Conservation (phyloP, 139 green algal genomes). For the Chlamydomonas schloesseri region DNA sequence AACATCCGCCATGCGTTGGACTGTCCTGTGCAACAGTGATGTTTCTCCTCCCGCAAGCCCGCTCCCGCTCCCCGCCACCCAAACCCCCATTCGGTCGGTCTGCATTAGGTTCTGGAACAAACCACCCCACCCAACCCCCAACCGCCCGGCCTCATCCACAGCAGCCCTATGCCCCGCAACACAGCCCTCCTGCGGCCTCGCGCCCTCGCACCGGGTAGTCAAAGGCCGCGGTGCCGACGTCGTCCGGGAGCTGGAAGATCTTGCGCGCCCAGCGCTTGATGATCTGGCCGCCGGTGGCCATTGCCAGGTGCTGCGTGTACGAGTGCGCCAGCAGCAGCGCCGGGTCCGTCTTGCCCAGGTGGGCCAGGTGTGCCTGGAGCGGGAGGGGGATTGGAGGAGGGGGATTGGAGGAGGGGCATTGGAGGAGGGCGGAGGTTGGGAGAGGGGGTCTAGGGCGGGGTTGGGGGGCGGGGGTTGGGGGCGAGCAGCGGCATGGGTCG, state of each 20-base stretch:
- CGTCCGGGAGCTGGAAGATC: constrained; percentile 12
- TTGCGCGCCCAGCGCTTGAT: neutral
- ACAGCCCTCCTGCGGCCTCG: too few species aligned
- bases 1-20: too few species aligned
- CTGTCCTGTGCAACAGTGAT: too few species aligned
- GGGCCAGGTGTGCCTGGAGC: neutral
- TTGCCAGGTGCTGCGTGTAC: constrained; percentile 35
- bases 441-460: too few species aligned
- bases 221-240: neutral
- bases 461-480: neutral
- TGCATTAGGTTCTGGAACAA: too few species aligned
- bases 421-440: too few species aligned
- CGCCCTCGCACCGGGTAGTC: constrained; percentile 28
- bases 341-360: neutral
- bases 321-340: constrained; percentile 22
- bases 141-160: too few species aligned
- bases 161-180: too few species aligned
- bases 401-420: neutral
- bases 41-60: too few species aligned
- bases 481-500: neutral
- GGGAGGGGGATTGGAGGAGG: neutral
- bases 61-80: too few species aligned
- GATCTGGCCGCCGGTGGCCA: neutral
- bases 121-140: too few species aligned
- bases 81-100: too few species aligned